A percentile compares a stretch with the other conserved stretches of the same genome.
These are phyloP conservation scores for Globisporangium parvum DNA, from an alignment of 352 stramenopile species.

Conservation along the genomic window DNA sequence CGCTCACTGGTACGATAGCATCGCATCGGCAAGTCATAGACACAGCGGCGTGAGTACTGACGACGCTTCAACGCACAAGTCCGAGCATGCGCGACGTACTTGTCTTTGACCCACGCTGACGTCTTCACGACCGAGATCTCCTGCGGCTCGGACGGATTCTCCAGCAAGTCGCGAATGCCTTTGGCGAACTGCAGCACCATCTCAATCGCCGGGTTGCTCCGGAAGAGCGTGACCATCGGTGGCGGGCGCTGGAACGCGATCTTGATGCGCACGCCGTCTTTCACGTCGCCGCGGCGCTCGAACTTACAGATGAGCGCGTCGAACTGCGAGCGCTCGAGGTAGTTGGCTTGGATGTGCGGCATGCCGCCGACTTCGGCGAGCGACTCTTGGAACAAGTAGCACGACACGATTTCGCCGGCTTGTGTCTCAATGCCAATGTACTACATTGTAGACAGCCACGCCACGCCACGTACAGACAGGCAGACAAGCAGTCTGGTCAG, in stretches of 20 bases:
- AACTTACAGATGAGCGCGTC: conserved; percentile 85
- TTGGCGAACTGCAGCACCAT: conserved; percentile 81
- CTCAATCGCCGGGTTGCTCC: conserved; percentile 75
- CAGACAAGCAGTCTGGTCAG: no score
- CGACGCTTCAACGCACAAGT: not conserved
- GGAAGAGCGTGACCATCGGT: conserved; percentile 75
- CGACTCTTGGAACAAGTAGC: conserved; percentile 84
- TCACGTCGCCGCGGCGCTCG: conserved; percentile 62
- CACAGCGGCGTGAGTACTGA: conserved; percentile 1
- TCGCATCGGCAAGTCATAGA: conserved; percentile 11
- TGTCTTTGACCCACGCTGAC: conserved; percentile 81
- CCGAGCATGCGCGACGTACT: conserved; percentile 28
- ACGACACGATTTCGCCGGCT: conserved; percentile 70
- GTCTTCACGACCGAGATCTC: conserved; percentile 80
- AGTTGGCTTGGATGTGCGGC: conserved; percentile 72
- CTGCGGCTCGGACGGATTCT: conserved; percentile 71
- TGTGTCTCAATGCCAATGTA: conserved; percentile 82
- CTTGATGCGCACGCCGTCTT: conserved; percentile 76
- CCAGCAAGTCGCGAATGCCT: conserved; percentile 67
- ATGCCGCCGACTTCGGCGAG: conserved; percentile 78
- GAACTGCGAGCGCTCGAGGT: conserved; percentile 78
- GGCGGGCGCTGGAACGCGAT: conserved; percentile 82
- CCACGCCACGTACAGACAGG: no score
- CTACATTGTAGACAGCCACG: conserved; percentile 21
- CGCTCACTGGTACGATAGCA: conserved; percentile 52